These are phyloP conservation scores for Populus tomentosa DNA, from an alignment of 441 rosid genomes.

Conservation along the genomic window DNA sequence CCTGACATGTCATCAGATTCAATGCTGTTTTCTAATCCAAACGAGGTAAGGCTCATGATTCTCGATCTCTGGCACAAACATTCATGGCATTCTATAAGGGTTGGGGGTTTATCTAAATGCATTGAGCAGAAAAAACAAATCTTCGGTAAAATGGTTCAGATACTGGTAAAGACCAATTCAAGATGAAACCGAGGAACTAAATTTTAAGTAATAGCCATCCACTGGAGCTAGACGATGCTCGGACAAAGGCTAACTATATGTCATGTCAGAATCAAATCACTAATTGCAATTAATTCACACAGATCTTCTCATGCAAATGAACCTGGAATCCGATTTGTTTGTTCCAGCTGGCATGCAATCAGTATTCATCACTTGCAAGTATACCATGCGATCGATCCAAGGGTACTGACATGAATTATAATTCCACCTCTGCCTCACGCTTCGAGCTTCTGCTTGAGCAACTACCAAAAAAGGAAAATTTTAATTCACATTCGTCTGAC, in stretches of 20 bases:
- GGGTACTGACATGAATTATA: too few species aligned
- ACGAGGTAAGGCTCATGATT: background rate
- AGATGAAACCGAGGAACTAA: background rate
- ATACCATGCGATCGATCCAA: too few species aligned
- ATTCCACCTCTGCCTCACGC: too few species aligned
- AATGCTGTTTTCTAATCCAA: background rate
- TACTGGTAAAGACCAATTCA: background rate
- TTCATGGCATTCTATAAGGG: background rate
- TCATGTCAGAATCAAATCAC: background rate
- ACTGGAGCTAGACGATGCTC: background rate
- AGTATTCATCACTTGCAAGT: too few species aligned
- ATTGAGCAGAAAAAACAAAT: background rate
- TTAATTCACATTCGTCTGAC: too few species aligned
- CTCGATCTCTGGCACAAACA: conserved; percentile 13
- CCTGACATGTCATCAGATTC: conserved; percentile 25
- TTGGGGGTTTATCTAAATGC: background rate
- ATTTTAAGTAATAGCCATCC: background rate
- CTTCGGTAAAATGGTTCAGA: background rate
- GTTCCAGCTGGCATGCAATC: too few species aligned
- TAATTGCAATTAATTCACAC: background rate
- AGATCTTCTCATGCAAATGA: too few species aligned
- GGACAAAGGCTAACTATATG: background rate
- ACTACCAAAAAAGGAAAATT: too few species aligned
- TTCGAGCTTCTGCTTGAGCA: too few species aligned
- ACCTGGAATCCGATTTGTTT: too few species aligned